A percentile compares a stretch with the other conserved stretches of the same genome.
Evolutionary conservation across 164 flowering plant genomes (phyloP).

Genomic region (Aristolochia californica): DNA sequence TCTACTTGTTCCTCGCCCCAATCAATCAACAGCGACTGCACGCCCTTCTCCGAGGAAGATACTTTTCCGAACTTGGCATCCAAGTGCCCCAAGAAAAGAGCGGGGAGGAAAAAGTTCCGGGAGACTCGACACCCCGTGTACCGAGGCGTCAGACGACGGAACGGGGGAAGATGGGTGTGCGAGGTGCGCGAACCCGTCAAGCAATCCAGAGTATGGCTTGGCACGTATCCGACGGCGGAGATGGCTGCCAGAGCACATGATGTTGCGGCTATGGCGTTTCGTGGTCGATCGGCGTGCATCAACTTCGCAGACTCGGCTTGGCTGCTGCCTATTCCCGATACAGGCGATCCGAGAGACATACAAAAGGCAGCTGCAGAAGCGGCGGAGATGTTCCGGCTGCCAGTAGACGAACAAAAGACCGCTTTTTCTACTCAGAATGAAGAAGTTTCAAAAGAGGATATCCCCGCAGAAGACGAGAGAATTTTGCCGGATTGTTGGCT

Average conservation of each 20-base stretch:
- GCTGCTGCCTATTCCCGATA: slow-evolving; percentile 12
- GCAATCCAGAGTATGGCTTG: slow-evolving; percentile 46
- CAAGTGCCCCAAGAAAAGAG: slow-evolving; percentile 30
- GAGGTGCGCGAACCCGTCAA: slow-evolving; percentile 47
- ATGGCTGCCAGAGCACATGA: slow-evolving; percentile 28
- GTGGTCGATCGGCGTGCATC: slow-evolving; percentile 18
- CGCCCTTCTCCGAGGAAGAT: slow-evolving; percentile 6
- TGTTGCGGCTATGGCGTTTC: slow-evolving; percentile 20
- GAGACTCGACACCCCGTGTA: slow-evolving; percentile 74
- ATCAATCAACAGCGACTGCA: no score
- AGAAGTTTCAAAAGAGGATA: no score
- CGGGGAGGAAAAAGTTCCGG: slow-evolving; percentile 66
- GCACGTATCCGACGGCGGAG: no score
- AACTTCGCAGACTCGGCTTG: slow-evolving; percentile 20
- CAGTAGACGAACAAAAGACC: no score
- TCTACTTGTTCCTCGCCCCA: neutral
- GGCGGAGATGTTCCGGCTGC: slow-evolving; percentile 7
- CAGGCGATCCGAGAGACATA: slow-evolving; percentile 11
- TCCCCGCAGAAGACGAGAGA: neutral
- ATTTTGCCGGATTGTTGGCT: slow-evolving; percentile 7
- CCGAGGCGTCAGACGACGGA: slow-evolving; percentile 49
- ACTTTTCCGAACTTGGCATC: neutral
- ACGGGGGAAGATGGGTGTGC: slow-evolving; percentile 43
- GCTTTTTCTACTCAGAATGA: no score
- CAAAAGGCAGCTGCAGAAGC: slow-evolving; percentile 12